A percentile compares a stretch with the other conserved stretches of the same genome.
phyloP scores from a whole-genome alignment of 176 grass and related monocot species.

The Paspalum notatum region DNA sequence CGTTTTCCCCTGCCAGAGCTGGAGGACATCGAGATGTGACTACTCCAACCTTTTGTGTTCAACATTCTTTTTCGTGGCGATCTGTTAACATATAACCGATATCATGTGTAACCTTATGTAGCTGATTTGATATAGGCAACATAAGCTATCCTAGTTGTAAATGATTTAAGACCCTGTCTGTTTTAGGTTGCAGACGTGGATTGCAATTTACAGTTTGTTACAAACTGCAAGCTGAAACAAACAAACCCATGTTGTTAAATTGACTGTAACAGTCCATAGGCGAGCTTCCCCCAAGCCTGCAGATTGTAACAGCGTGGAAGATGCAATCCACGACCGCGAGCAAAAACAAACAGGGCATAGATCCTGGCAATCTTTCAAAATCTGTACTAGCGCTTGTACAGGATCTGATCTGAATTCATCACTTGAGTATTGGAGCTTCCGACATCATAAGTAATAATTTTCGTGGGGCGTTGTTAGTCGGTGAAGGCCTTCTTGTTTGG shows the following conservation, averaged over 20 bases:
- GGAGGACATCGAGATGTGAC: slow-evolving; percentile 94
- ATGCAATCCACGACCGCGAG: too few relatives aligned
- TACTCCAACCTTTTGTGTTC: not conserved
- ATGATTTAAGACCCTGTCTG: slow-evolving; percentile 25
- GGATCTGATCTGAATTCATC: not conserved
- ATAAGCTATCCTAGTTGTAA: slow-evolving; percentile 37
- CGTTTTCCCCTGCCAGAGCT: slow-evolving; percentile 83
- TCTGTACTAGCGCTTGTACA: not conserved
- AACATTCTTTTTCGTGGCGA: not conserved
- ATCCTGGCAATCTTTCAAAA: not conserved
- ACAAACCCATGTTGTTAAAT: too few relatives aligned
- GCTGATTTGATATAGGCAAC: slow-evolving; percentile 31
- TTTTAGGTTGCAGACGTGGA: too few relatives aligned
- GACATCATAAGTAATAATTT: not conserved
- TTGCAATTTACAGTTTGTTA: too few relatives aligned
- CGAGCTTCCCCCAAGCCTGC: too few relatives aligned
- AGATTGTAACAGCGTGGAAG: too few relatives aligned
- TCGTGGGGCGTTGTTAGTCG: not conserved
- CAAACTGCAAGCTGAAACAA: too few relatives aligned
- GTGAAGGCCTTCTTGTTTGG: not conserved
- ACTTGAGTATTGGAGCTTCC: not conserved
- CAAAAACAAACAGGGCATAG: not conserved
- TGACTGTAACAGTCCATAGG: too few relatives aligned
- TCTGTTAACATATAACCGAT: slow-evolving; percentile 15
- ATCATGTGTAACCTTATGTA: slow-evolving; percentile 31